Base-by-base conservation (phyloP, 768 basidiomycete species). In the Termitomyces sp. region DNA sequence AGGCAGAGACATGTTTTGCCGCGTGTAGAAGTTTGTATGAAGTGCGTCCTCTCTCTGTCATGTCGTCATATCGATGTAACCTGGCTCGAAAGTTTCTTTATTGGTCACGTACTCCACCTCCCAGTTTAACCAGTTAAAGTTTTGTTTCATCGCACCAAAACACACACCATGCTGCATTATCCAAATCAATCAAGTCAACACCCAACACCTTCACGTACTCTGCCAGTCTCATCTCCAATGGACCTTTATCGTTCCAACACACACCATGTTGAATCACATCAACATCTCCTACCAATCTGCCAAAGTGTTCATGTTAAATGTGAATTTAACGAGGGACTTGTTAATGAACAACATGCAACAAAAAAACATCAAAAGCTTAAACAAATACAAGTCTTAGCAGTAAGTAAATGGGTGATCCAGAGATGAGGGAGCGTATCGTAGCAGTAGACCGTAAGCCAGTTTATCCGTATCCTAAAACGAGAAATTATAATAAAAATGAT, bases 371-470 rank as follows among this genome's bases (percentile, higher is more conserved):
- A 8, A 34, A 19, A 47, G 37, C n/a, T n/a, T n/a, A n/a, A n/a
- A n/a, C 35, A 57, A 57, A 57, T 58, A 58, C 54, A 38, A 17
- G 14, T 9, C 29, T 57, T 51, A 54, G 44, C 35, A 48, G 50
- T 50, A 55, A 61, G 17, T 51, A 55, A 53, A 34, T 44, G 17
- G 25, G 19, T 41, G 41, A 29, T 48, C 50, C 53, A 54, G 12
- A 48, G 34, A 53, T 45, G 23, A 55, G 34, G 49, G 49, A 61
- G 43, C 23, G 53, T 54, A 56, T 27, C 27, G 43, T 57, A 52
- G 32, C 37, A 38, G 25, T 27, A 27, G 11, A 51, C 12, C 19
- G 55, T 23, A 32, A 48, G 29, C 29, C 47, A 31, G 40, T 48
- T 40, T 29, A 31, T 50, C 55, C 55, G 16, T 37, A 14, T 40